Evolutionary conservation across 2,329 filamentous ascomycete species (phyloP).

Genomic region (Beauveria sp.): DNA sequence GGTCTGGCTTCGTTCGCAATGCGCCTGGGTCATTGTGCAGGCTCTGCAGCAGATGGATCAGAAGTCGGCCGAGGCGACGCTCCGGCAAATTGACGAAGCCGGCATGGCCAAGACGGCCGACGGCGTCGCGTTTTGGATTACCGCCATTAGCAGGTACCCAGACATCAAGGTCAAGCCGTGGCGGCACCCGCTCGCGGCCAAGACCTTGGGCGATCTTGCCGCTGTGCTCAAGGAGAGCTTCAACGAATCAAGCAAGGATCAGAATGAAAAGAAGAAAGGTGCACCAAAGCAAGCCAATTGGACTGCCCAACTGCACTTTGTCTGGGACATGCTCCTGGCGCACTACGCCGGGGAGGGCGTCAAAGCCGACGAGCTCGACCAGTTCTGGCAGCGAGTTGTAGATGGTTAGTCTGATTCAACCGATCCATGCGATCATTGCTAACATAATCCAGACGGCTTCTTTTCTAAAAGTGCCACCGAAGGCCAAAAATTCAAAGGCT

Average conservation of each 20-base stretch:
- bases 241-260: conserved; percentile 42
- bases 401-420: conserved; percentile 58
- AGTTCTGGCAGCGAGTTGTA: conserved; percentile 81
- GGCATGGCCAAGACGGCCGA: conserved; percentile 75
- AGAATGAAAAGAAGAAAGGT: conserved; percentile 30
- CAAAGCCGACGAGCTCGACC: conserved; percentile 48
- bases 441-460: conserved; percentile 54
- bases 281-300: conserved; percentile 60
- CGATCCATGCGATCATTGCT: conserved; percentile 17
- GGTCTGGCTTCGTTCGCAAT: conserved; percentile 83
- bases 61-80: conserved; percentile 51
- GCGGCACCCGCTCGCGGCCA: conserved; percentile 65
- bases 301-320: conserved; percentile 76
- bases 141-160: conserved; percentile 56
- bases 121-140: conserved; percentile 82
- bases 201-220: conserved; percentile 60
- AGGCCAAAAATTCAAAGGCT: conserved; percentile 86
- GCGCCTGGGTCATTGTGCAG: conserved; percentile 72
- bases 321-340: conserved; percentile 73
- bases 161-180: conserved; percentile 61
- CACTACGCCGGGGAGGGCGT: conserved; percentile 36
- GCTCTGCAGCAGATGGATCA: conserved; percentile 56
- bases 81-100: conserved; percentile 54
- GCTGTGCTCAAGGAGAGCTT: conserved; percentile 73
- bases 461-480: conserved; percentile 77